phyloP scores from a whole-genome alignment of 148 eudicot genomes.

The Chenopodium album region DNA sequence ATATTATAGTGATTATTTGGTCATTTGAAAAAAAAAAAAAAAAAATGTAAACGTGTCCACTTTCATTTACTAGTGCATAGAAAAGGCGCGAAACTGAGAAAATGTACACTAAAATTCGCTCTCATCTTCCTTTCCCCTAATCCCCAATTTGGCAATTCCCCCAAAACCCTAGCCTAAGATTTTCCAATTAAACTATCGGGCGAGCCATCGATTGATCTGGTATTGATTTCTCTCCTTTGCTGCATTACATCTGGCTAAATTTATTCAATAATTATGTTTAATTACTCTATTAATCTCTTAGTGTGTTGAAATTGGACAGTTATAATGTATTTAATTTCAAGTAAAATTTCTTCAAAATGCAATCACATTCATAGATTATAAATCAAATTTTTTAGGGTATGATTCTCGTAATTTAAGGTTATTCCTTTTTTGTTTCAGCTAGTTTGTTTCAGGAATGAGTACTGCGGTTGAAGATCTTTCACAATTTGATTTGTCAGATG shows the following conservation, averaged over 20 bases:
- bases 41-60: too few relatives aligned
- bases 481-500: constrained; percentile 64
- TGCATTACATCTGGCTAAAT: neutral
- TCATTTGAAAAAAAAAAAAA: too few relatives aligned
- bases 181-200: neutral
- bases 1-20: too few relatives aligned
- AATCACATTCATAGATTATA: neutral
- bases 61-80: neutral
- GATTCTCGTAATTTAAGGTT: neutral
- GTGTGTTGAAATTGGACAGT: neutral
- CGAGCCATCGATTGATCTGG: neutral
- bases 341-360: neutral
- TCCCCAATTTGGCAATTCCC: neutral
- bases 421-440: neutral
- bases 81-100: constrained; percentile 9
- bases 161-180: constrained; percentile 16
- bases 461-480: constrained; percentile 46
- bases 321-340: neutral
- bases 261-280: neutral
- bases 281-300: neutral
- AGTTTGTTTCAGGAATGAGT: constrained; percentile 47
- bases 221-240: neutral
- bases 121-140: neutral
- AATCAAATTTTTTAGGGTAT: neutral
- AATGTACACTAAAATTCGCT: neutral